Evolutionary conservation across 768 basidiomycete genomes (phyloP).

Genomic region (Trametes villosa): DNA sequence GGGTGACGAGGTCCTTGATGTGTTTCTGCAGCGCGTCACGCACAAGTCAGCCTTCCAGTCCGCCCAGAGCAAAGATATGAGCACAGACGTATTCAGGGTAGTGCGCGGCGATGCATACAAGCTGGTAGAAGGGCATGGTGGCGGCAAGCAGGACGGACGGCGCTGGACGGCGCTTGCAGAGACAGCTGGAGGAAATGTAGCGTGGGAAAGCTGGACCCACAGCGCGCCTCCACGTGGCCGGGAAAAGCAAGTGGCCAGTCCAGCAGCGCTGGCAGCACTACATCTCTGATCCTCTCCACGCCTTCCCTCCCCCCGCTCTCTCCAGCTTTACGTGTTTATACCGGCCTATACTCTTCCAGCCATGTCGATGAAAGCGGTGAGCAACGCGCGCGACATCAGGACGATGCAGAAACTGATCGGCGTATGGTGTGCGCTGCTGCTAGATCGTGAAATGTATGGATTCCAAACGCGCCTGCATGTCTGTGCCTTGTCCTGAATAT

Average conservation of each 20-base stretch:
- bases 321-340: constrained; percentile 7
- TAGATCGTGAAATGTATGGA: constrained; percentile 45
- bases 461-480: constrained; percentile 13
- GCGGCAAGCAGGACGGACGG: constrained; percentile 3
- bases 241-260: constrained; percentile 10
- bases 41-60: neutral
- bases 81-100: constrained; percentile 71
- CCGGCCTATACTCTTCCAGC: constrained; percentile 9
- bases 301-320: constrained; percentile 1
- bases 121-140: constrained; percentile 86
- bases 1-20: constrained; percentile 74
- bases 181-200: constrained; percentile 10
- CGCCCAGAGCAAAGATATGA: neutral
- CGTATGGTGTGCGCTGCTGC: neutral
- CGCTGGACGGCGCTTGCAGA: neutral
- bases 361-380: constrained; percentile 81
- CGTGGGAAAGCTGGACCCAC: constrained; percentile 27
- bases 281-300: constrained; percentile 8
- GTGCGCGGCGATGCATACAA: constrained; percentile 83
- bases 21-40: constrained; percentile 53
- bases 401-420: constrained; percentile 5
- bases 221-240: constrained; percentile 14
- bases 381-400: constrained; percentile 35
- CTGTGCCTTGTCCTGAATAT: constrained; percentile 29
- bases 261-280: constrained; percentile 15